These are phyloP conservation scores for Viridothelium virens DNA, from an alignment of 495 filamentous ascomycete genomes.

Conservation along the genomic window DNA sequence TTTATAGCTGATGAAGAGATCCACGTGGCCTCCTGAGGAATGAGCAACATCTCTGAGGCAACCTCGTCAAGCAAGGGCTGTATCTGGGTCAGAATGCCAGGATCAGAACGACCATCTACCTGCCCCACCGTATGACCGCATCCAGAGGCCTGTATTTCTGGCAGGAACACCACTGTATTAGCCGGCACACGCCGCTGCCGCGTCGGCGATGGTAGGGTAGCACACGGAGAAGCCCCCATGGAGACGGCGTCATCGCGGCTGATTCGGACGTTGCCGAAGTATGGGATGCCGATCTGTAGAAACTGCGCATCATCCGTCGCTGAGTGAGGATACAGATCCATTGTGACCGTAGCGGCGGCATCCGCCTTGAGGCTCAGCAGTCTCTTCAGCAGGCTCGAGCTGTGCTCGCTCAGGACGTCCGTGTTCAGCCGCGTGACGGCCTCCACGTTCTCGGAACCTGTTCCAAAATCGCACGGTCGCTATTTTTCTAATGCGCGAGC, in stretches of 20 bases:
- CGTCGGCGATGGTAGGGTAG: neutral
- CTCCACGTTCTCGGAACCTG: conserved; percentile 37
- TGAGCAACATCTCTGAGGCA: neutral
- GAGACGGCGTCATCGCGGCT: neutral
- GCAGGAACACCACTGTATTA: neutral
- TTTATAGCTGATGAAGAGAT: neutral
- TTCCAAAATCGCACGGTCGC: conserved; percentile 43
- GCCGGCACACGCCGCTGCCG: neutral
- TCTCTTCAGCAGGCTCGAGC: conserved; percentile 8
- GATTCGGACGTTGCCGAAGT: conserved; percentile 1
- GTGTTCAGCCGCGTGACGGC: neutral
- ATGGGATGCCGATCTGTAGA: neutral
- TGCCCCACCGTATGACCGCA: neutral
- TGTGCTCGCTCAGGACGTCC: conserved; percentile 18
- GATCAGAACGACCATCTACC: neutral
- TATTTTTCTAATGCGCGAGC: conserved; percentile 36
- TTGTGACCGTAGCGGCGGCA: conserved; percentile 4
- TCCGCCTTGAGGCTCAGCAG: conserved; percentile 19
- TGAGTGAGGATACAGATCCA: neutral
- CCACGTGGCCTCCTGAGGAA: neutral
- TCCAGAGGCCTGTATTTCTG: neutral
- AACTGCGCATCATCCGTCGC: neutral
- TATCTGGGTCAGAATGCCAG: neutral
- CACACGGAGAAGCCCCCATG: neutral
- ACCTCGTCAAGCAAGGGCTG: neutral